These are phyloP conservation scores for Acaromyces ingoldii DNA, from an alignment of 1,284 basidiomycete species.

Conservation along the genomic window DNA sequence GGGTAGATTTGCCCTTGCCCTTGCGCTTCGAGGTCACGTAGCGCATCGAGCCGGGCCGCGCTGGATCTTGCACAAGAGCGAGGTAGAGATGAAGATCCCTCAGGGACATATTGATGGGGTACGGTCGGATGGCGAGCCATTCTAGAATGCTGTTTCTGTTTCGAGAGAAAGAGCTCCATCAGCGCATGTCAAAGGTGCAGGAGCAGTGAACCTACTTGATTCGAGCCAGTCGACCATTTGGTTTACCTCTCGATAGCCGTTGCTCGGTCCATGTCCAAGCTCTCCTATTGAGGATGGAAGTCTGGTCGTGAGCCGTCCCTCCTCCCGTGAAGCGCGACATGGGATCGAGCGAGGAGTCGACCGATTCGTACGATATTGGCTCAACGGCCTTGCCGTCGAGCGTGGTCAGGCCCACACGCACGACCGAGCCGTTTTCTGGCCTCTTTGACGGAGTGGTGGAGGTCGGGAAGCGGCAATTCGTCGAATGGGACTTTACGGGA, in stretches of 20 bases:
- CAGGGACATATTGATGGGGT: too few relatives aligned
- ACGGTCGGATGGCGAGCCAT: constrained; percentile 1
- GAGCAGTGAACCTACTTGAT: background rate
- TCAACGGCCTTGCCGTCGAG: background rate
- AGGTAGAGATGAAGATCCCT: too few relatives aligned
- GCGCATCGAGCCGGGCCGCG: too few relatives aligned
- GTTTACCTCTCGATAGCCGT: background rate
- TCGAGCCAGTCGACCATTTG: background rate
- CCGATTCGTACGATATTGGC: background rate
- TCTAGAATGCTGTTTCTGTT: background rate
- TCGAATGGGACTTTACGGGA: background rate
- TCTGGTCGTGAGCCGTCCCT: constrained; percentile 5
- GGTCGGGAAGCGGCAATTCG: background rate
- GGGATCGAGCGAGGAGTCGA: background rate
- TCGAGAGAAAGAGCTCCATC: background rate
- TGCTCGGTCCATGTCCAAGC: constrained; percentile 13
- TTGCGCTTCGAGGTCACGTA: too few relatives aligned
- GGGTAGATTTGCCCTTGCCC: too few relatives aligned
- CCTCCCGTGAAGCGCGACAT: constrained; percentile 7
- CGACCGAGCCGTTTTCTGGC: background rate
- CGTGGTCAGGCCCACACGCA: background rate
- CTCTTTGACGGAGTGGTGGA: background rate
- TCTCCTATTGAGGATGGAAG: constrained; percentile 3
- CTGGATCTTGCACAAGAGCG: too few relatives aligned
- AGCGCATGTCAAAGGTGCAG: too few relatives aligned